Percentiles rank a stretch among this genome's conserved stretches.
Conservation (phyloP, 2,329 filamentous ascomycete genomes). For the Cyphellophora attinorum region DNA sequence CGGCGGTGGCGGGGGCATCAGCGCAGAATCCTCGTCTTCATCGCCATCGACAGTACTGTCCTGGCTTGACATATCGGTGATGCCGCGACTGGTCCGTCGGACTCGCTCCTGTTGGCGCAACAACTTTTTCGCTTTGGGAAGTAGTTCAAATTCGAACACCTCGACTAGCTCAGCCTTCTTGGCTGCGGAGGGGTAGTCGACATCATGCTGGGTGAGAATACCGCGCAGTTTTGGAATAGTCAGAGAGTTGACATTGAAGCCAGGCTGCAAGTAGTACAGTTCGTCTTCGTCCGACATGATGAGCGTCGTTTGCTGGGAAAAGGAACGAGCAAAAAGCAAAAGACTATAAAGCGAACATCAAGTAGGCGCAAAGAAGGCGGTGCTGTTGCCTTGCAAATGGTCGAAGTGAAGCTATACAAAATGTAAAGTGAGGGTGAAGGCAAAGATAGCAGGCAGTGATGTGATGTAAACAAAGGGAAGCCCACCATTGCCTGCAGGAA, state of each 20-base stretch:
- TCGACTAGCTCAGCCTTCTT: slow-evolving; percentile 86
- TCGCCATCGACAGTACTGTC: slow-evolving; percentile 53
- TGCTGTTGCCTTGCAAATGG: no score
- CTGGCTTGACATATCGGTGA: slow-evolving; percentile 60
- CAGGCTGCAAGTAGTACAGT: slow-evolving; percentile 73
- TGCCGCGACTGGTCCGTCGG: slow-evolving; percentile 79
- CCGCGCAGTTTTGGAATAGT: slow-evolving; percentile 83
- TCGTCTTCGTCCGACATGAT: no score
- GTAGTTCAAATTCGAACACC: slow-evolving; percentile 69
- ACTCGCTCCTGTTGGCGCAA: slow-evolving; percentile 66
- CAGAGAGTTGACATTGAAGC: slow-evolving; percentile 73
- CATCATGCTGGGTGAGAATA: slow-evolving; percentile 80
- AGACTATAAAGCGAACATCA: no score
- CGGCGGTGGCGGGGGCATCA: slow-evolving; percentile 37
- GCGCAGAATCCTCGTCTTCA: slow-evolving; percentile 42
- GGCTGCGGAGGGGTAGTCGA: slow-evolving; percentile 75
- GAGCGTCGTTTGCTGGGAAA: no score
- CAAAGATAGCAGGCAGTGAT: no score
- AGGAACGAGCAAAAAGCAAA: no score
- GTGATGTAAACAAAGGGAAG: no score
- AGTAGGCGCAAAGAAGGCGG: no score
- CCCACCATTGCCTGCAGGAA: no score
- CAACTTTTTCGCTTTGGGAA: slow-evolving; percentile 69
- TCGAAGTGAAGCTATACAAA: no score
- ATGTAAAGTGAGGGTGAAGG: no score